Base-by-base conservation (phyloP, 1,284 basidiomycete genomes). In the Cystobasidiaceae sp. region DNA sequence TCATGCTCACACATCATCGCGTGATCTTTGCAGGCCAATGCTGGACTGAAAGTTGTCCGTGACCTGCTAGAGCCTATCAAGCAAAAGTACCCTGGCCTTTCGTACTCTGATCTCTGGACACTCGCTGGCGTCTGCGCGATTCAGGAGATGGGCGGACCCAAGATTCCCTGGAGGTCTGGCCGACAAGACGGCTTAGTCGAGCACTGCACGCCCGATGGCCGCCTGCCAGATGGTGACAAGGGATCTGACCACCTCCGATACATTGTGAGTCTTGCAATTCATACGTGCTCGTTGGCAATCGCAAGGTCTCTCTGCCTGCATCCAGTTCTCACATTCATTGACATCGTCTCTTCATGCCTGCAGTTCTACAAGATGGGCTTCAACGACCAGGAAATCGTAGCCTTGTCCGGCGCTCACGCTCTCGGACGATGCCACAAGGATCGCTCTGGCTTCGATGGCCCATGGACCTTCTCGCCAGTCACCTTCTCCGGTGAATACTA, bases 211-310 rank as follows among this genome's bases (percentile, higher is more conserved):
- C 93, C 94, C n/a, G 23, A 93, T 93, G 94, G 94, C 65, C 87
- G 94, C 77, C 86, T 98, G 39, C 94, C 94, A 27, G 94, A 97
- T 76, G 94, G 87, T 41, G 75, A 85, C 30, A 86, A 90, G 77
- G 93, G 88, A 49, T 79, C 85, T 63, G 85, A 90, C 76, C 94
- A 98, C 77, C 67, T 85, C 93, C 32, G 72, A 86, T 11, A 46
- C 21, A 49, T 65, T 17, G 32, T 44, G 27, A 33, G 44, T 25
- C n/a, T n/a, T n/a, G n/a, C n/a, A n/a, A n/a, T n/a, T n/a, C 17
- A 6, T 21, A 11, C 11, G n/a, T n/a, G 5, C 7, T 15, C 11
- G 30, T 28, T 1, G 13, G 8, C 23, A 25, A 25, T n/a, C 11
- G 21, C 4, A 17, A 3, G 9, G 4, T 41, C 9, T 13, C 8